These are phyloP conservation scores for Yamadazyma epiphylla DNA, from an alignment of 1,139 yeast species.

Conservation along the genomic window DNA sequence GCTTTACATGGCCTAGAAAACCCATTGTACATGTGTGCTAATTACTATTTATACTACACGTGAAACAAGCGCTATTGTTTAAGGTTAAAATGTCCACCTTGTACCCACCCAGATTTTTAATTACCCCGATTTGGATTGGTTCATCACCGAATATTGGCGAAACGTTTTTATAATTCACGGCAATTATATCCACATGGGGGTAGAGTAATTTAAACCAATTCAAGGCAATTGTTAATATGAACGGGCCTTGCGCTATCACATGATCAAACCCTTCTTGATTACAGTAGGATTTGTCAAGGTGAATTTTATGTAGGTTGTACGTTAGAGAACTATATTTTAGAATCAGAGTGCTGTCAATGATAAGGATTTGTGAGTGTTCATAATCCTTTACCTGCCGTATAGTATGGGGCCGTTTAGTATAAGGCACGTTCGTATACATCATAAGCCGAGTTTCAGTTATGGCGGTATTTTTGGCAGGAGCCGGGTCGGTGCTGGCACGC, in stretches of 20 bases:
- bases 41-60: too few relatives aligned
- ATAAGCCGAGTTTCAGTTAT: conserved; percentile 6
- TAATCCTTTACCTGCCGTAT: too few relatives aligned
- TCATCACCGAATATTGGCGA: conserved; percentile 28
- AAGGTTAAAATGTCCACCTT: conserved; percentile 3
- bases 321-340: conserved; percentile 69
- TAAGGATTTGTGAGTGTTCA: too few relatives aligned
- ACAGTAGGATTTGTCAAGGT: conserved; percentile 60
- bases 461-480: neutral
- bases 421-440: too few relatives aligned
- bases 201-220: conserved; percentile 38
- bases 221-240: conserved; percentile 57
- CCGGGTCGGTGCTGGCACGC: conserved; percentile 4
- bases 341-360: too few relatives aligned
- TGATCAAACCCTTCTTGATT: conserved; percentile 56
- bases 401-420: too few relatives aligned
- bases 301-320: conserved; percentile 80
- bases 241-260: conserved; percentile 78
- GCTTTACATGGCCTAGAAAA: too few relatives aligned
- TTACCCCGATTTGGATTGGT: too few relatives aligned
- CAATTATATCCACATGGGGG: conserved; percentile 15
- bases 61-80: neutral
- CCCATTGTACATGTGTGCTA: too few relatives aligned
- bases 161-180: conserved; percentile 46
- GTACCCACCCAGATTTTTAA: neutral